These are phyloP conservation scores for Arthroderma uncinatum DNA, from an alignment of 2,329 filamentous ascomycete species.

Conservation along the genomic window DNA sequence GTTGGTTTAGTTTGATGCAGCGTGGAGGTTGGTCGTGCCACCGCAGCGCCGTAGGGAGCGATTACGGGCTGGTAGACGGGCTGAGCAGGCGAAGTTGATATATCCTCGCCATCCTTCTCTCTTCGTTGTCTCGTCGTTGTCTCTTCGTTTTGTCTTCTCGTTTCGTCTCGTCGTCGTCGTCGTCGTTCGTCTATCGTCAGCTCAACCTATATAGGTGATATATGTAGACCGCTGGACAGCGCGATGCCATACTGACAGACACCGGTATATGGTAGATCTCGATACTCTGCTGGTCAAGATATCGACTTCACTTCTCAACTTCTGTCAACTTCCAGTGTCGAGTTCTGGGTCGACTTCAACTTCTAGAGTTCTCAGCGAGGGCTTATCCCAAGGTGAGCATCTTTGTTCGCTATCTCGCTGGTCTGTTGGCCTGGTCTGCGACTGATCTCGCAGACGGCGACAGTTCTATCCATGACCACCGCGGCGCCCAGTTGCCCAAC, in stretches of 20 bases:
- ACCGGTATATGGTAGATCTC: no score
- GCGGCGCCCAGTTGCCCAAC: constrained; percentile 6
- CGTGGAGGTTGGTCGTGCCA: neutral
- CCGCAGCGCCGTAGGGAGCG: neutral
- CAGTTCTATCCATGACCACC: constrained; percentile 8
- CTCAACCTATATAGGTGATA: neutral
- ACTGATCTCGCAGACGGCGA: neutral
- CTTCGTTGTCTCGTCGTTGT: neutral
- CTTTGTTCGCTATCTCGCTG: no score
- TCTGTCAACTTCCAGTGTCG: no score
- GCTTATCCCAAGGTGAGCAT: no score
- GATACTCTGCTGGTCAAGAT: no score
- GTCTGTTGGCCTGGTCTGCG: neutral
- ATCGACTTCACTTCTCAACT: no score
- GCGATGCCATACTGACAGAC: no score
- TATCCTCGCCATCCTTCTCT: neutral
- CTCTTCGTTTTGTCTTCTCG: neutral
- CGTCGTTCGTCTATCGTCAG: neutral
- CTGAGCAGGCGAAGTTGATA: neutral
- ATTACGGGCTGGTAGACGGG: neutral
- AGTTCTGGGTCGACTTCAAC: no score
- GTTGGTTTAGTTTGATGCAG: neutral
- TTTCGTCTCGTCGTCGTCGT: neutral
- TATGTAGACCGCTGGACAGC: no score
- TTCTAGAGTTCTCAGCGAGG: no score